phyloP scores from a whole-genome alignment of 2,329 filamentous ascomycete genomes.

The Teratosphaeriaceae sp. region DNA sequence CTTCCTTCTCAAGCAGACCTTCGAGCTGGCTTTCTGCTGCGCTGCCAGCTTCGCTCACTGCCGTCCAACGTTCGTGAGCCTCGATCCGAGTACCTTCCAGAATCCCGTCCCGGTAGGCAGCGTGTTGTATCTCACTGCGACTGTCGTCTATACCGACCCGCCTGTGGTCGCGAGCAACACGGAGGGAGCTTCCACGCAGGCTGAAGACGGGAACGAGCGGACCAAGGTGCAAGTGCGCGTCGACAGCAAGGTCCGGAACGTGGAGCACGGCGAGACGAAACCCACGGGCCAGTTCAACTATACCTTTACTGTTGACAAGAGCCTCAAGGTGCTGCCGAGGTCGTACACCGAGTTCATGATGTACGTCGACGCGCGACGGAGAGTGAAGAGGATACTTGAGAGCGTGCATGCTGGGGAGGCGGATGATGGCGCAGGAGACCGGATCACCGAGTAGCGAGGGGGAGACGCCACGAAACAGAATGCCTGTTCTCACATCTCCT shows the following conservation, averaged over 20 bases:
- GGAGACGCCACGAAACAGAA: too few species aligned
- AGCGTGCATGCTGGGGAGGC: conserved; percentile 29
- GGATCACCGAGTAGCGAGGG: conserved; percentile 7
- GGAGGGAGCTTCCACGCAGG: conserved; percentile 28
- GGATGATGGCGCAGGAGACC: conserved; percentile 8
- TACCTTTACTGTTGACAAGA: conserved; percentile 60
- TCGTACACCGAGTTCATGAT: conserved; percentile 60
- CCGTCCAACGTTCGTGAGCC: conserved; percentile 62
- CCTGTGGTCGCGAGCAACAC: conserved; percentile 36
- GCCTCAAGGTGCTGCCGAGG: conserved; percentile 59
- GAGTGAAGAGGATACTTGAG: conserved; percentile 47
- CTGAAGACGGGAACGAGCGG: conserved; percentile 37
- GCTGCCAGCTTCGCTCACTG: conserved; percentile 64
- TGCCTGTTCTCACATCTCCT: too few species aligned
- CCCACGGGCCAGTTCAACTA: conserved; percentile 72
- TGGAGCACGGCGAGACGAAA: conserved; percentile 61
- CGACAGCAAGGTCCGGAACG: conserved; percentile 64
- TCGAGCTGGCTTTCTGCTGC: conserved; percentile 70
- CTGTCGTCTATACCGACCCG: conserved; percentile 65
- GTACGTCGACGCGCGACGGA: conserved; percentile 54
- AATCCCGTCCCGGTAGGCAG: conserved; percentile 70
- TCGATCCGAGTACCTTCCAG: conserved; percentile 68
- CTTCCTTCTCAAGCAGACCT: conserved; percentile 66
- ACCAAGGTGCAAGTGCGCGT: conserved; percentile 64
- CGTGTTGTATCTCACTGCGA: conserved; percentile 66